A percentile compares a stretch with the other conserved stretches of the same genome.
Evolutionary conservation across 2,329 filamentous ascomycete species (phyloP).

Genomic region (Penicillium griseofulvum): DNA sequence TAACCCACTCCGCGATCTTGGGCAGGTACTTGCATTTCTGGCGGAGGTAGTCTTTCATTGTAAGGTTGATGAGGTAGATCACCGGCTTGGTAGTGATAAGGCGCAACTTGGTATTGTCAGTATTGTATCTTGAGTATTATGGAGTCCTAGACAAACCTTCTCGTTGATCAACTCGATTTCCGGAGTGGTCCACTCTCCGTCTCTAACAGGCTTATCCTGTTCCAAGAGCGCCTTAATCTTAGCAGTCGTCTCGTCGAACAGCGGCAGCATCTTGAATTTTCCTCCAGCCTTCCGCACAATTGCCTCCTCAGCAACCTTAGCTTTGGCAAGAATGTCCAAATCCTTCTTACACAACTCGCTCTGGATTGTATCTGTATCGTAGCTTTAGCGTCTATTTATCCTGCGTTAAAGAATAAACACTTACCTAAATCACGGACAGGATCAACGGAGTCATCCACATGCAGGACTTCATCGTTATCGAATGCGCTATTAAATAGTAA

Average conservation of each 20-base stretch:
- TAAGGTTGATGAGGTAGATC: conserved; percentile 8
- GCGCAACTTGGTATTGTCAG: neutral
- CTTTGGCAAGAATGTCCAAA: conserved; percentile 5
- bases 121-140: neutral
- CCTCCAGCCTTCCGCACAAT: conserved; percentile 5
- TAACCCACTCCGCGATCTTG: conserved; percentile 6
- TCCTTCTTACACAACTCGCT: conserved; percentile 9
- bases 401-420: too few relatives aligned
- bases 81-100: conserved; percentile 7
- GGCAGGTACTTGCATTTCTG: conserved; percentile 7
- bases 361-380: conserved; percentile 1
- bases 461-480: conserved; percentile 3
- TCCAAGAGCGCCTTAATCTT: conserved; percentile 4
- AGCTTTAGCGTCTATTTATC: neutral
- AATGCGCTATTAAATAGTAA: neutral
- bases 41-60: conserved; percentile 7
- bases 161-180: conserved; percentile 9
- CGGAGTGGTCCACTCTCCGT: conserved; percentile 4
- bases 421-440: neutral
- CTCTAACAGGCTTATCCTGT: conserved; percentile 6
- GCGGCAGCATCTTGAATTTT: conserved; percentile 9
- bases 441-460: conserved; percentile 3
- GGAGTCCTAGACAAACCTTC: neutral
- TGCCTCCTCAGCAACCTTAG: conserved; percentile 1
- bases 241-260: conserved; percentile 6